These are phyloP conservation scores for Lepiota venenata DNA, from an alignment of 768 basidiomycete species.

Conservation along the genomic window DNA sequence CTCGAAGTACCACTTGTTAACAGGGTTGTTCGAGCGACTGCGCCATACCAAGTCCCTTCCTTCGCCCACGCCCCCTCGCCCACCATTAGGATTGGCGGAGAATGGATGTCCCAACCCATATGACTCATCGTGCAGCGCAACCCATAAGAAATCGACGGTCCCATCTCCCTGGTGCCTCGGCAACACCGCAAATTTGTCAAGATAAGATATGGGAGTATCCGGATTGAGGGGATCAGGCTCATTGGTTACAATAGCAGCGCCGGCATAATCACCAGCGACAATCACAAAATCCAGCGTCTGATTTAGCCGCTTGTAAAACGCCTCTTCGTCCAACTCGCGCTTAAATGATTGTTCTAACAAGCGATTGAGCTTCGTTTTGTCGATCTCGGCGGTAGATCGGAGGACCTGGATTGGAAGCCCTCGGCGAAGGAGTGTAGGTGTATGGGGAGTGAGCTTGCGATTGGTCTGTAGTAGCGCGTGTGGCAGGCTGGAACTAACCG, in stretches of 20 bases:
- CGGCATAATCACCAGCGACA: slow-evolving; percentile 92
- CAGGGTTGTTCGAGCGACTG: slow-evolving; percentile 86
- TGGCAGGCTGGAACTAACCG: slow-evolving; percentile 91
- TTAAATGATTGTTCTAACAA: slow-evolving; percentile 88
- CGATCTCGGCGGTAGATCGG: slow-evolving; percentile 64
- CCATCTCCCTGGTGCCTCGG: slow-evolving; percentile 96
- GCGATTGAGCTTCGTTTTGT: slow-evolving; percentile 69
- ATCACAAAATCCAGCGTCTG: slow-evolving; percentile 85
- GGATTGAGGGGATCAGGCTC: slow-evolving; percentile 37
- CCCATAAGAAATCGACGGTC: slow-evolving; percentile 99
- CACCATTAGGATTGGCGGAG: slow-evolving; percentile 94
- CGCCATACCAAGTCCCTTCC: slow-evolving; percentile 98
- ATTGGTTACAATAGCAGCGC: slow-evolving; percentile 90
- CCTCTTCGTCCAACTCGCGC: slow-evolving; percentile 60
- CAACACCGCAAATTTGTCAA: slow-evolving; percentile 98
- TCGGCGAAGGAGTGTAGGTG: slow-evolving; percentile 88
- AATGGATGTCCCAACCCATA: slow-evolving; percentile 93
- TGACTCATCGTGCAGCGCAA: slow-evolving; percentile 96
- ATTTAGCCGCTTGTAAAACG: slow-evolving; percentile 81
- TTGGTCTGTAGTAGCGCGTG: slow-evolving; percentile 89
- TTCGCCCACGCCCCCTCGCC: slow-evolving; percentile 83
- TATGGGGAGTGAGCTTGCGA: slow-evolving; percentile 81
- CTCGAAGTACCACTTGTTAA: slow-evolving; percentile 99
- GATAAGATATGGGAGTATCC: slow-evolving; percentile 67
- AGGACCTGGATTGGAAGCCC: slow-evolving; percentile 87